phyloP scores from a whole-genome alignment of 139 green algal genomes.

The Coelastrella sp. region DNA sequence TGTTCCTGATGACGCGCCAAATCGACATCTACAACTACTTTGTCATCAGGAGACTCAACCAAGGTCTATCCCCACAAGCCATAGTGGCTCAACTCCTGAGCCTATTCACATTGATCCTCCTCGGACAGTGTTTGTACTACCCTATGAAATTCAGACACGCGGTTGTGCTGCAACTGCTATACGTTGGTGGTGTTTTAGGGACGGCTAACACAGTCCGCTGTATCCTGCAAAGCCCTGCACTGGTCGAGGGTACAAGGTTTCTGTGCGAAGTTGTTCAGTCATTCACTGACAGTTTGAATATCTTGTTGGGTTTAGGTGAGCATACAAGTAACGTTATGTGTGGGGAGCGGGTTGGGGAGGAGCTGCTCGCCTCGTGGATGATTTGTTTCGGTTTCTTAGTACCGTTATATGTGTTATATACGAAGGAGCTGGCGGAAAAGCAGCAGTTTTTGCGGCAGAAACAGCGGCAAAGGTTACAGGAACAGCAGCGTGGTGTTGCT shows the following conservation, averaged over 20 bases:
- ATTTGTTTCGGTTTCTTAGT: background rate
- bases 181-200: background rate
- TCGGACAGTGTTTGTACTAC: conserved; percentile 19
- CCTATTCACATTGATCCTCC: background rate
- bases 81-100: background rate
- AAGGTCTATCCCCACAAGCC: background rate
- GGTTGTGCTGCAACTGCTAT: background rate
- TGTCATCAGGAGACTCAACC: background rate
- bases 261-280: background rate
- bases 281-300: background rate
- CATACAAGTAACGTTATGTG: background rate
- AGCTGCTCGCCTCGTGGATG: background rate
- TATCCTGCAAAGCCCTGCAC: background rate
- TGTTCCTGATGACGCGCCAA: background rate
- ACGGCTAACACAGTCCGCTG: background rate
- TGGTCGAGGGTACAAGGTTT: background rate
- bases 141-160: background rate
- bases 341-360: background rate
- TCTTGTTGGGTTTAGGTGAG: background rate
- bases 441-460: conserved; percentile 11
- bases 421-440: background rate
- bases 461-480: background rate
- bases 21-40: background rate
- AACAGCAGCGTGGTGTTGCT: background rate
- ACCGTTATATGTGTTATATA: conserved; percentile 23